Evolutionary conservation across 2,329 filamentous ascomycete genomes (phyloP), one percentile per base, ranked within the genome.

Genomic region (Botryotinia narcissicola): DNA sequence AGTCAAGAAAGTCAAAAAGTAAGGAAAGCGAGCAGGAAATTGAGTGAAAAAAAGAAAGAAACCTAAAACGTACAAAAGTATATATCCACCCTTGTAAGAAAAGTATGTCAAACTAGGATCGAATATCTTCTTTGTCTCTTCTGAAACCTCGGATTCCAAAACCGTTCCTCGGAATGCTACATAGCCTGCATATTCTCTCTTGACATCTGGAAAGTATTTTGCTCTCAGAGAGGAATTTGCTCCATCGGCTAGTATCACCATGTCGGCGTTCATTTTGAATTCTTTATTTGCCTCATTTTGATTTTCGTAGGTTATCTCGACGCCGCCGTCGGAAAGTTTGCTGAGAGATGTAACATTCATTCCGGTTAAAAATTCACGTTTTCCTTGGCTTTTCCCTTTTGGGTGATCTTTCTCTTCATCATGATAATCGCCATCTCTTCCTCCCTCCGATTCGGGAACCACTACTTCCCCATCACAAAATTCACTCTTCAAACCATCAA

Each of bases 71-170:
- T 73, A 77, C 66, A 81, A 78, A 2, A 85, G 78, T 73, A 84
- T 83, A 74, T 85, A 83, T 8, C 78, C 79, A 8, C 77, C 75
- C 72, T 84, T 82, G 77, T 76, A 75, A 84, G 83, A 78, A 81
- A 81, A 85, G 78, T 83, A 84, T 9, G 82, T 83, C 73, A 85
- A 84, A 3, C 81, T 78, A 35, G 83, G 78, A 69, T 77, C 75
- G 68, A 84, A 83, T 0, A 80, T 79, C 25, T 80, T 78, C 57
- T 76, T 80, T 10, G 83, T 77, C 7, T 80, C 75, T 32, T 80
- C 78, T 40, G 81, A 82, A 6, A 82, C 81, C 51, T 83, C 81
- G n/a, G 75, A 71, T 75, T 86, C 84, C 4, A 74, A 77, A 4
- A 85, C 77, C 0, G 83, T 84, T 2, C 84, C 84, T 16, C 84